Base-by-base conservation (phyloP, 345 rosid genomes). In the Eutrema yunnanense region DNA sequence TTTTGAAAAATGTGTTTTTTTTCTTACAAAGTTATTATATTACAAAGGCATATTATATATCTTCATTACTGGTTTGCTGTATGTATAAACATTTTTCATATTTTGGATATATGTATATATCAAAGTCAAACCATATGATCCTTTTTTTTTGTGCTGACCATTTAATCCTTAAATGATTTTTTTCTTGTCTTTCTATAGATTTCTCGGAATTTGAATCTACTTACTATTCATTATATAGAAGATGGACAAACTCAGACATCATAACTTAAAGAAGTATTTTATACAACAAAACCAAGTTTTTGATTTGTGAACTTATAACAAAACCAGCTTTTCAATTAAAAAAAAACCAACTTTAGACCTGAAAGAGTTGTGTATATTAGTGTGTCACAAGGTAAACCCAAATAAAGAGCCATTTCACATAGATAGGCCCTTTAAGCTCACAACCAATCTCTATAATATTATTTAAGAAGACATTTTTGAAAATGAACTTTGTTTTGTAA, bases 131-230 rank as follows among this genome's bases (percentile, higher is more conserved):
- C 12, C 49, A 40, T 59, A 29, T 59, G 30, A 10, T 41, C n/a
- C 67, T 22, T 22, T 22, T 22, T 22, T 22, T 22, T 22, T 22
- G 26, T 22, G 26, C 26, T 22, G 26, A 22, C 26, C 49, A 40
- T 59, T 38, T 59, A 16, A 10, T 41, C n/a, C 59, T 41, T 14
- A 9, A 4, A 29, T 71, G 26, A 29, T 16, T 50, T 26, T n/a
- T 40, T 61, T 12, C 43, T n/a, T 40, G 43, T 43, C 47, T 48
- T 13, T 57, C 6, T 2, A 49, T 30, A 26, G 33, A 33, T 43
- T 52, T 62, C 63, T 72, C 2, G 70, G 70, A 63, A 72, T 69
- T 72, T 72, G 76, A 63, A 53, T 52, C 48, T 34, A 37, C 55
- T 43, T 34, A 37, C 55, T 43, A 62, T 62, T 62, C 76, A 62